Percentiles rank a stretch among this genome's conserved stretches.
Evolutionary conservation across 148 eudicot genomes (phyloP).

Genomic region (Cornus suecica): DNA sequence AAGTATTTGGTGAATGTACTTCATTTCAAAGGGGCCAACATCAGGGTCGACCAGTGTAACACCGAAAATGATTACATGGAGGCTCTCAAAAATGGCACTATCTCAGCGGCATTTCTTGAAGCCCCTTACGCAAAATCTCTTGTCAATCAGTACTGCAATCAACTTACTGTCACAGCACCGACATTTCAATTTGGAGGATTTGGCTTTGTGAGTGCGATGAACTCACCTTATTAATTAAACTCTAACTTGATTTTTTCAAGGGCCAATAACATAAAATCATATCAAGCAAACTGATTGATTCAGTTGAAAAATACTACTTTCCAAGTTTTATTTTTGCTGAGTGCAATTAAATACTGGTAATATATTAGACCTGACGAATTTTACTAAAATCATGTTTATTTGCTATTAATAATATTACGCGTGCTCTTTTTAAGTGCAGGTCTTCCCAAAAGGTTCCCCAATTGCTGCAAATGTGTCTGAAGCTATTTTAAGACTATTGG

Average conservation of each 20-base stretch:
- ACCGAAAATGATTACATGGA: not conserved
- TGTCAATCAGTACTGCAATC: constrained; percentile 15
- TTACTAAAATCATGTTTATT: too few species aligned
- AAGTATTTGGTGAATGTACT: not conserved
- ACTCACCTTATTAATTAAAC: too few species aligned
- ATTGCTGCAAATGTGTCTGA: constrained; percentile 26
- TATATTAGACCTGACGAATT: too few species aligned
- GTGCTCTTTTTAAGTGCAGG: constrained; percentile 29
- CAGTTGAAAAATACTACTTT: too few species aligned
- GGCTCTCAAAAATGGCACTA: too few species aligned
- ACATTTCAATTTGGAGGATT: constrained; percentile 38
- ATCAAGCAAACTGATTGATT: too few species aligned
- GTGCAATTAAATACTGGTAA: too few species aligned
- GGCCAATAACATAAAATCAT: too few species aligned
- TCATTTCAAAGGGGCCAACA: constrained; percentile 7
- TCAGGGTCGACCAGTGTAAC: not conserved
- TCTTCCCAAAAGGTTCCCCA: constrained; percentile 33
- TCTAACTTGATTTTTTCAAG: too few species aligned
- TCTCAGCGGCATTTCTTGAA: constrained; percentile 27
- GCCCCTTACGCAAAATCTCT: constrained; percentile 26
- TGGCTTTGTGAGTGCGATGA: constrained; percentile 25
- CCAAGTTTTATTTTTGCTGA: too few species aligned
- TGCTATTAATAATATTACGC: too few species aligned
- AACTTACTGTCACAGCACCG: constrained; percentile 20
- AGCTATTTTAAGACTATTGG: constrained; percentile 25